Conservation (phyloP, 2,329 filamentous ascomycete genomes). For the Pseudocercospora eumusae region DNA sequence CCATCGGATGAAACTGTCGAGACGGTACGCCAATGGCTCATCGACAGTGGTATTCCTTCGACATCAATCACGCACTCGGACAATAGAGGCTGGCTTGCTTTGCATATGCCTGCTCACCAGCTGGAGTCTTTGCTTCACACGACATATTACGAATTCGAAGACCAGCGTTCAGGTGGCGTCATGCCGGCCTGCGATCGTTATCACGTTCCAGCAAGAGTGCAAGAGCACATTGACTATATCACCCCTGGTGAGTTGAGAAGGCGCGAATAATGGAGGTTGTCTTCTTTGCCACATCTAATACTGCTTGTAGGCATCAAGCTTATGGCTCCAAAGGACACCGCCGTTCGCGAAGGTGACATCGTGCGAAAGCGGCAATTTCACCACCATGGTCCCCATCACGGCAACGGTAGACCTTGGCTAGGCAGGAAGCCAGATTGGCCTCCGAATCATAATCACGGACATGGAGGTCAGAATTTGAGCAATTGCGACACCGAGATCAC, state of each 20-base stretch:
- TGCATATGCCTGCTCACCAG: conserved; percentile 42
- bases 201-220: conserved; percentile 43
- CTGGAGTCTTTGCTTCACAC: conserved; percentile 44
- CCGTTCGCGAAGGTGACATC: neutral
- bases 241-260: conserved; percentile 46
- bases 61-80: conserved; percentile 50
- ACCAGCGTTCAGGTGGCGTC: conserved; percentile 33
- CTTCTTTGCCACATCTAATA: no score
- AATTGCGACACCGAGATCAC: conserved; percentile 38
- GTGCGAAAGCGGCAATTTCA: neutral
- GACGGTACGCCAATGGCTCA: conserved; percentile 58
- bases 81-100: conserved; percentile 48
- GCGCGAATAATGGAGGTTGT: no score
- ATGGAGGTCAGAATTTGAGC: neutral
- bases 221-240: conserved; percentile 57
- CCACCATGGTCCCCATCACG: neutral
- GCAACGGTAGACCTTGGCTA: neutral
- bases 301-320: conserved; percentile 40
- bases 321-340: conserved; percentile 35
- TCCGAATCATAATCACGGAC: neutral
- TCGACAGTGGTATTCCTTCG: conserved; percentile 52
- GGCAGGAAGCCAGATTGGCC: no score
- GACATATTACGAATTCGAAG: conserved; percentile 41
- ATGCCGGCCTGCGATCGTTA: conserved; percentile 47
- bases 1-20: conserved; percentile 41